These are phyloP conservation scores for Jatropha podagrica DNA, from an alignment of 441 rosid species.

Conservation along the genomic window DNA sequence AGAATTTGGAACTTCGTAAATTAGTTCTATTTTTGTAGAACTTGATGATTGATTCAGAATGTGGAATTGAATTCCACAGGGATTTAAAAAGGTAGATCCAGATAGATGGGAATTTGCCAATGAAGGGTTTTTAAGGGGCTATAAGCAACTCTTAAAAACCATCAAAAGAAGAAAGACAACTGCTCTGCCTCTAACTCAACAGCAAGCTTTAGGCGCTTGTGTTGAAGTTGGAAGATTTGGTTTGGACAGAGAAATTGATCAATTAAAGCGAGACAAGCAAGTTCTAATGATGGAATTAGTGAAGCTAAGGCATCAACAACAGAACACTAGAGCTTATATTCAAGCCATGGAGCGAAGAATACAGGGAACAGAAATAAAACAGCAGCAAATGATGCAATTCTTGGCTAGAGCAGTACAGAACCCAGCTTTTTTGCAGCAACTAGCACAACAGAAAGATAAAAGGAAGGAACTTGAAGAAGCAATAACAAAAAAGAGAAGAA, in stretches of 20 bases:
- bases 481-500: constrained; percentile 50
- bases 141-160: constrained; percentile 61
- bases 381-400: constrained; percentile 87
- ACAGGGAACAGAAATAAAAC: constrained; percentile 65
- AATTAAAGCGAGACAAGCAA: constrained; percentile 63
- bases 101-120: constrained; percentile 88
- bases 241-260: constrained; percentile 43
- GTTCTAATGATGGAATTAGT: constrained; percentile 59
- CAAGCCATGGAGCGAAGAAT: constrained; percentile 71
- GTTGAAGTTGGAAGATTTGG: constrained; percentile 54
- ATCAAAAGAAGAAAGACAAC: constrained; percentile 59
- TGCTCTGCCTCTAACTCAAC: constrained; percentile 36
- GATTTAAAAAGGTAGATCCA: constrained; percentile 82
- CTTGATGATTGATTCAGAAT: constrained; percentile 7
- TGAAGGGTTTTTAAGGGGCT: constrained; percentile 74
- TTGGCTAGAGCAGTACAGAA: constrained; percentile 67
- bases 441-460: constrained; percentile 53
- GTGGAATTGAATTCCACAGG: constrained; percentile 38
- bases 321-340: constrained; percentile 54
- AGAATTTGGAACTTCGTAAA: background rate
- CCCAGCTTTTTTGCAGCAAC: constrained; percentile 58
- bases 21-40: background rate
- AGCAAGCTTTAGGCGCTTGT: constrained; percentile 42
- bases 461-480: constrained; percentile 60
- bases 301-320: constrained; percentile 74